These are phyloP conservation scores for Paracoccidioides lutzii DNA, from an alignment of 2,329 filamentous ascomycete genomes.

Conservation along the genomic window DNA sequence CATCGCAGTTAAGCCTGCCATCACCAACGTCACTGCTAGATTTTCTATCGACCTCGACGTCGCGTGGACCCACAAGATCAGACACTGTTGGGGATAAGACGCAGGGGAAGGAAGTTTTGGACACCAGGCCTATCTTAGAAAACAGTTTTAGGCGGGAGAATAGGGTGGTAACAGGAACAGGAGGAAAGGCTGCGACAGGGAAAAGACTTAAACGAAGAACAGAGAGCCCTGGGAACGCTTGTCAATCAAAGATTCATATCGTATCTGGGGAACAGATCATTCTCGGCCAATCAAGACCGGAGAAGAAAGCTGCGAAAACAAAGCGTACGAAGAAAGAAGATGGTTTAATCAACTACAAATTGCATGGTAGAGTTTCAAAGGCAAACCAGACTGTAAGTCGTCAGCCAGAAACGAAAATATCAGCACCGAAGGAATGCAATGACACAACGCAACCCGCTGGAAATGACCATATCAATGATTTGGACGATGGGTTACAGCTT, in stretches of 20 bases:
- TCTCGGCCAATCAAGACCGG: slow-evolving; percentile 12
- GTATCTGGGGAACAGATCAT: slow-evolving; percentile 2
- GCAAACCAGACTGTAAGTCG: not conserved
- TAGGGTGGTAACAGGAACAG: not conserved
- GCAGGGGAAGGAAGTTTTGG: not conserved
- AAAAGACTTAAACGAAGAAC: not conserved
- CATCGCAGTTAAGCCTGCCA: slow-evolving; percentile 14
- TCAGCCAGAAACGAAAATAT: not conserved
- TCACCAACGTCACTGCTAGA: slow-evolving; percentile 15
- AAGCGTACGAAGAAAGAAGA: slow-evolving; percentile 16
- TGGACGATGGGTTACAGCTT: slow-evolving; percentile 13
- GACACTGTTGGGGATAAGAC: not conserved
- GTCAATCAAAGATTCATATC: not conserved
- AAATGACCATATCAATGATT: not conserved
- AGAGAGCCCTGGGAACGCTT: not conserved
- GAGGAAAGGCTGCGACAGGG: slow-evolving; percentile 2
- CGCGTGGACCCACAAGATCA: not conserved
- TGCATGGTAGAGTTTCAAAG: slow-evolving; percentile 27
- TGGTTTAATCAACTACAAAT: slow-evolving; percentile 20
- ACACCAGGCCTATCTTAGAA: not conserved
- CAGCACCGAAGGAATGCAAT: not conserved
- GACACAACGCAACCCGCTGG: not conserved
- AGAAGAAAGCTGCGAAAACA: slow-evolving; percentile 14
- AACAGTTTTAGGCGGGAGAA: not conserved
- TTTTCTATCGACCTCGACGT: not conserved